A percentile compares a stretch with the other conserved stretches of the same genome.
These are phyloP conservation scores for Colletotrichum gloeosporioides DNA, from an alignment of 2,329 filamentous ascomycete species.

Conservation along the genomic window DNA sequence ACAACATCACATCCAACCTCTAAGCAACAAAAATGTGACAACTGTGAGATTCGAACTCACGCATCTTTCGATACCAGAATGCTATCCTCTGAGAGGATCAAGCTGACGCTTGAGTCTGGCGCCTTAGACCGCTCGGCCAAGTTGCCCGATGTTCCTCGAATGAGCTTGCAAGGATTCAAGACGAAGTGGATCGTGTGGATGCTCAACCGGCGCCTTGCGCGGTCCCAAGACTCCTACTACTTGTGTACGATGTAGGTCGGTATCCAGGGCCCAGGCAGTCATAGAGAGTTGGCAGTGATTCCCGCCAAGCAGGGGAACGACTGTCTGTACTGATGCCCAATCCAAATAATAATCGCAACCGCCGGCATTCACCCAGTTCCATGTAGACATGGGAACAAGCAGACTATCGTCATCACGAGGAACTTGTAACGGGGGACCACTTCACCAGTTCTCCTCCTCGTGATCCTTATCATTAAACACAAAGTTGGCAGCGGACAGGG, in stretches of 20 bases:
- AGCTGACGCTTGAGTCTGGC: conserved; percentile 16
- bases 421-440: not conserved
- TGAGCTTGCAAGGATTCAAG: not conserved
- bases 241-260: not conserved
- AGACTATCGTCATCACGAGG: not conserved
- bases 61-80: conserved; percentile 23
- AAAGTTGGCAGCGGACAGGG: not conserved
- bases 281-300: not conserved
- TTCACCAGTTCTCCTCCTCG: not conserved
- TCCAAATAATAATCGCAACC: not conserved
- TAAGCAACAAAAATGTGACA: not conserved
- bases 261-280: not conserved
- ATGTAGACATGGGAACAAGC: not conserved
- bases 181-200: not conserved
- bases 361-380: not conserved
- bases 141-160: not conserved
- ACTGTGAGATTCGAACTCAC: conserved; percentile 24
- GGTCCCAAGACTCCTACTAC: not conserved
- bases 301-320: not conserved
- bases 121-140: conserved; percentile 23
- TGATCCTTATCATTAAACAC: not conserved
- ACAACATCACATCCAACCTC: not conserved
- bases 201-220: not conserved
- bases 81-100: not conserved
- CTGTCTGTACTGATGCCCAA: not conserved